A percentile compares a stretch with the other conserved stretches of the same genome.
phyloP scores from a whole-genome alignment of 1,284 basidiomycete species.

The Macrocybe sp. region DNA sequence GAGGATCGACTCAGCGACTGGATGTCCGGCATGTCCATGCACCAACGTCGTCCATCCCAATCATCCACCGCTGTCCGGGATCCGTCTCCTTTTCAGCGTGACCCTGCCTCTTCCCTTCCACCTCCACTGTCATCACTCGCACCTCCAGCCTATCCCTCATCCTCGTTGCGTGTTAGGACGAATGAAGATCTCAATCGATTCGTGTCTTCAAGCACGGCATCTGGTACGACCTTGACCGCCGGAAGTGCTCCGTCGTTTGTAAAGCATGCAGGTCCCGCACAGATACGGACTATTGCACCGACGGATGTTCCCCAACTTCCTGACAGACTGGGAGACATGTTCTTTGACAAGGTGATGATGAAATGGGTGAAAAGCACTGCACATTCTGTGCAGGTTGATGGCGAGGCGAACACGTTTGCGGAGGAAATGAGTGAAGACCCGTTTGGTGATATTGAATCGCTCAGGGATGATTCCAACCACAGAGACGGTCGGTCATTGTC shows the following conservation, averaged over 20 bases:
- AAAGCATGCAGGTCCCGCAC: constrained; percentile 76
- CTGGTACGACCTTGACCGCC: constrained; percentile 67
- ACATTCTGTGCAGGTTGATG: constrained; percentile 27
- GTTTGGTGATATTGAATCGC: constrained; percentile 83
- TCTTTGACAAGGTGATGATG: constrained; percentile 76
- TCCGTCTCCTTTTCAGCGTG: constrained; percentile 6
- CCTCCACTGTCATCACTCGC: constrained; percentile 22
- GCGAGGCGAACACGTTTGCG: constrained; percentile 36
- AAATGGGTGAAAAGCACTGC: constrained; percentile 73
- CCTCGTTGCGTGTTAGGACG: constrained; percentile 43
- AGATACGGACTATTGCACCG: constrained; percentile 75
- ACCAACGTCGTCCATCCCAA: constrained; percentile 12
- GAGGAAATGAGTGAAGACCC: constrained; percentile 75
- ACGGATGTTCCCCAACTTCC: constrained; percentile 71
- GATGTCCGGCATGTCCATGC: constrained; percentile 24
- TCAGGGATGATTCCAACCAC: constrained; percentile 49
- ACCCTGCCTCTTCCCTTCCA: constrained; percentile 14
- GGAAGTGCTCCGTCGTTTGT: constrained; percentile 75
- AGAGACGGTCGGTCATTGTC: constrained; percentile 19
- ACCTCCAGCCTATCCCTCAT: constrained; percentile 42
- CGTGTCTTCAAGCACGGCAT: constrained; percentile 78
- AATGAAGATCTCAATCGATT: constrained; percentile 80
- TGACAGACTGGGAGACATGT: constrained; percentile 80
- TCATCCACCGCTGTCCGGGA: background rate
- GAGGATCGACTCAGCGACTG: constrained; percentile 19